Base-by-base conservation (phyloP, 1,284 basidiomycete species). In the Violaceomyces palustris region DNA sequence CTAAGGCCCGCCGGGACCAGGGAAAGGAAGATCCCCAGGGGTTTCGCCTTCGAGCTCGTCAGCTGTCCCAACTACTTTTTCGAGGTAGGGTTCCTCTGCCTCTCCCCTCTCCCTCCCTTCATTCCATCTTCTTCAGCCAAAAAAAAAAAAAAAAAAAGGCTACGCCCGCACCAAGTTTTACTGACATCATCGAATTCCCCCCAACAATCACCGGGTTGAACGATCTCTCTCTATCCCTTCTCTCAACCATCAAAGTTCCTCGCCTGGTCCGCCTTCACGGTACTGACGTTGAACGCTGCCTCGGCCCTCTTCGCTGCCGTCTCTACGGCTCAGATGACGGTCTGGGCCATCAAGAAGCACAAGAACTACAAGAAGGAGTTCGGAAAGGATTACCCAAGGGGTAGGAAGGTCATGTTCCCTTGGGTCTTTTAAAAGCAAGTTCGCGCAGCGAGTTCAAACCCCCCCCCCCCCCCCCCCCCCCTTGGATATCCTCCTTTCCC, bases 61-160 rank as follows among this genome's bases (percentile, higher is more conserved):
- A 86, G 87, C 6, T 88, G 83, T 77, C 90, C 94, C 24, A 97
- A 98, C 75, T 98, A 99, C 77, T 85, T 89, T 72, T 97, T 93
- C 72, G 94, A 98, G 44, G 35, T n/a, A n/a, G n/a, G n/a, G n/a
- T n/a, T 38, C 10, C n/a, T n/a, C n/a, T n/a, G n/a, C n/a, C n/a
- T n/a, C n/a, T 18, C n/a, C 11, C 10, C 12, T 17, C 26, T 14
- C 15, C 26, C 15, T 43, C 8, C 27, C 27, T 10, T 28, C 9
- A 28, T 28, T 28, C n/a, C n/a, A n/a, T n/a, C n/a, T n/a, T n/a
- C n/a, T n/a, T n/a, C n/a, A n/a, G n/a, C n/a, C n/a, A n/a, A 28
- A n/a, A 28, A n/a, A 28, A 28, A n/a, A 28, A 9, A n/a, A 28
- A n/a, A n/a, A n/a, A n/a, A n/a, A n/a, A n/a, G n/a, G n/a, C n/a